phyloP scores from a whole-genome alignment of 2,329 filamentous ascomycete species.

The Ceratocystiopsis sp. region DNA sequence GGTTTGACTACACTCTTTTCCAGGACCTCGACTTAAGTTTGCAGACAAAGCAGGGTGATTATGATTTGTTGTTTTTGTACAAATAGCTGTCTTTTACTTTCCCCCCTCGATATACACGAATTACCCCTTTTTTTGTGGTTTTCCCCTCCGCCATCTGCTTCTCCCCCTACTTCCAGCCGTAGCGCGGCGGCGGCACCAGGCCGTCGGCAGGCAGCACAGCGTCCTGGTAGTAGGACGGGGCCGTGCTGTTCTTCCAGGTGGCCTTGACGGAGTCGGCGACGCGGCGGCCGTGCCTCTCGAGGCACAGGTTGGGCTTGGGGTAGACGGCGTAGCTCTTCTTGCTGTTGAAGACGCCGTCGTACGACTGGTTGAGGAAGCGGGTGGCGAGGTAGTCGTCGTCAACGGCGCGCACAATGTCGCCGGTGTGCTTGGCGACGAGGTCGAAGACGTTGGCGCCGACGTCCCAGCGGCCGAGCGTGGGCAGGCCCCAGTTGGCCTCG shows the following conservation, averaged over 20 bases:
- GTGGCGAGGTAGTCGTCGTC: constrained; percentile 3
- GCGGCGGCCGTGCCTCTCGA: constrained; percentile 11
- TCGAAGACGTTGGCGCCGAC: constrained; percentile 55
- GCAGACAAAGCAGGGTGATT: too few relatives aligned
- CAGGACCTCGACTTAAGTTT: too few relatives aligned
- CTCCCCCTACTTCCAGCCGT: constrained; percentile 3
- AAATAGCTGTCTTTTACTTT: background rate
- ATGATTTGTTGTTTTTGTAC: too few relatives aligned
- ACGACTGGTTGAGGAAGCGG: constrained; percentile 13
- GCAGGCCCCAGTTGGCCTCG: constrained; percentile 51
- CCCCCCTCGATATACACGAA: background rate
- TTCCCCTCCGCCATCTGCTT: background rate
- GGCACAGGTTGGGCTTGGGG: constrained; percentile 14
- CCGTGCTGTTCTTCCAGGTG: constrained; percentile 11
- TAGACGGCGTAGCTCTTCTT: constrained; percentile 10
- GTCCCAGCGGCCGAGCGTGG: constrained; percentile 54
- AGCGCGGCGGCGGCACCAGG: constrained; percentile 13
- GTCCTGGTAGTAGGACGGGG: constrained; percentile 13
- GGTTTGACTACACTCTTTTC: too few relatives aligned
- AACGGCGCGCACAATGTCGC: constrained; percentile 25
- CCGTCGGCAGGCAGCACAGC: constrained; percentile 14
- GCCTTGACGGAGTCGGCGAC: constrained; percentile 10
- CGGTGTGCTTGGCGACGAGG: constrained; percentile 41
- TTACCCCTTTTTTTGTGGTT: background rate
- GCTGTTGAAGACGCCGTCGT: constrained; percentile 15